Conservation (phyloP, 2,329 filamentous ascomycete genomes). For the Trichophyton rubrum region DNA sequence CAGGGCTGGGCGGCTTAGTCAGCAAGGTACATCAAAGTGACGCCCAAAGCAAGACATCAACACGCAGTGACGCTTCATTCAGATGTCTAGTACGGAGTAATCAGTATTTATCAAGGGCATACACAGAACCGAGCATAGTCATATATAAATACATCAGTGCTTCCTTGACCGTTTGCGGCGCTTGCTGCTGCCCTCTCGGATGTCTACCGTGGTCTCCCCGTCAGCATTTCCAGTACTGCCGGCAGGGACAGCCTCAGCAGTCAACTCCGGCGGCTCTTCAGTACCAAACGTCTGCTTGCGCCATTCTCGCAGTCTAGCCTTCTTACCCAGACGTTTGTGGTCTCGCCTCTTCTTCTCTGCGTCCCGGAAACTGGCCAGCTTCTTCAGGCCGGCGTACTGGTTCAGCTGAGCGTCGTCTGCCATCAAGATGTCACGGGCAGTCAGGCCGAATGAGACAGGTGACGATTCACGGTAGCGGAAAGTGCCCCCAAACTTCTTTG, state of each 20-base stretch:
- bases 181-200: slow-evolving; percentile 28
- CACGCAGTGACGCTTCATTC: too few relatives aligned
- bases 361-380: slow-evolving; percentile 81
- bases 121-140: background rate
- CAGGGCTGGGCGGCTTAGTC: background rate
- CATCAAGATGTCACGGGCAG: slow-evolving; percentile 78
- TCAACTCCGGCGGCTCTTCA: slow-evolving; percentile 32
- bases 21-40: too few relatives aligned
- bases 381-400: slow-evolving; percentile 85
- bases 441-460: slow-evolving; percentile 79
- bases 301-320: slow-evolving; percentile 82
- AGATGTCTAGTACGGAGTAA: too few relatives aligned
- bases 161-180: slow-evolving; percentile 37
- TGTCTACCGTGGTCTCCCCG: slow-evolving; percentile 26
- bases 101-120: too few relatives aligned
- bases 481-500: slow-evolving; percentile 38
- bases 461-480: slow-evolving; percentile 96
- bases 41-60: too few relatives aligned
- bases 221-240: background rate
- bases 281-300: slow-evolving; percentile 54
- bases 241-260: slow-evolving; percentile 9
- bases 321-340: slow-evolving; percentile 80
- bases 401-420: slow-evolving; percentile 78
- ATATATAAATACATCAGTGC: slow-evolving; percentile 18
- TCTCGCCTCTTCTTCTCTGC: slow-evolving; percentile 80